A percentile compares a stretch with the other conserved stretches of the same genome.
Evolutionary conservation across 2,329 filamentous ascomycete species (phyloP).

Genomic region (Colletotrichum endophyticum): DNA sequence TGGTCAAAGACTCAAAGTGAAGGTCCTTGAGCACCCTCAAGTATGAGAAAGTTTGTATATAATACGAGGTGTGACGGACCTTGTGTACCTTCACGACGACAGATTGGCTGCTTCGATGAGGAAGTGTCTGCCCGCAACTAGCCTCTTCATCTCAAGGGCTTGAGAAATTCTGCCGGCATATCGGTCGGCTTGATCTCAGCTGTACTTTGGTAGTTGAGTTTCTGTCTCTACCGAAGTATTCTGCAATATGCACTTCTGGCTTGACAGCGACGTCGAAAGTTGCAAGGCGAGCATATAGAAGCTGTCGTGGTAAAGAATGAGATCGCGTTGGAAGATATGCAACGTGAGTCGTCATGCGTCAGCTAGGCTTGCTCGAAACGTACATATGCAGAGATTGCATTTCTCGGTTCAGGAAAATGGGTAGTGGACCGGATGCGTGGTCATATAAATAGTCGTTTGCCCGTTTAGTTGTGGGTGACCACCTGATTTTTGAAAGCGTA

Average conservation of each 20-base stretch:
- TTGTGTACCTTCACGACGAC: too few relatives aligned
- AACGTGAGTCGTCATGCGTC: not conserved
- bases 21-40: fast-evolving
- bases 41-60: too few relatives aligned
- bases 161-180: not conserved
- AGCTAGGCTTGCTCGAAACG: not conserved
- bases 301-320: not conserved
- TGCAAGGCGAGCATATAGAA: not conserved
- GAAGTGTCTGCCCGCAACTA: too few relatives aligned
- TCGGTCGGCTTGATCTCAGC: fast-evolving
- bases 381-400: not conserved
- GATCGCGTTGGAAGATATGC: not conserved
- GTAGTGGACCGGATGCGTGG: not conserved
- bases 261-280: not conserved
- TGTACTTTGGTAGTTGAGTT: not conserved
- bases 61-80: fast-evolving
- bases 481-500: fast-evolving
- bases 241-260: not conserved
- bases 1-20: too few relatives aligned
- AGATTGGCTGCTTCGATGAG: not conserved
- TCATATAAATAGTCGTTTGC: not conserved
- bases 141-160: not conserved
- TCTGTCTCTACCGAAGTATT: not conserved
- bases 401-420: too few relatives aligned
- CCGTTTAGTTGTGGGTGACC: not conserved